Evolutionary conservation across 305 asterid species (phyloP).

Genomic region (Fraxinus baroniana): DNA sequence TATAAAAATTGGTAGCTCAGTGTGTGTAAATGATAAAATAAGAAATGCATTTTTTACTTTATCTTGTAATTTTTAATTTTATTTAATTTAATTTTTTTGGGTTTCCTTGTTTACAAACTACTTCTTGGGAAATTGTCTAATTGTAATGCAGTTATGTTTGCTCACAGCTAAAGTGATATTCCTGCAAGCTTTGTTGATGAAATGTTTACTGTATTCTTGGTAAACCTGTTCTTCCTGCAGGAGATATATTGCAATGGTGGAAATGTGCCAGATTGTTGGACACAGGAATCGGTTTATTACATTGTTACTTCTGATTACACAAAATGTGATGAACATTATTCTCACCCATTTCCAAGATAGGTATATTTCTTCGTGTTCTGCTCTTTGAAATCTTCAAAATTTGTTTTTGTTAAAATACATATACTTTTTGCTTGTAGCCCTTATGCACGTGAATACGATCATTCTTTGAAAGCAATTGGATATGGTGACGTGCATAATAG

Average conservation of each 20-base stretch:
- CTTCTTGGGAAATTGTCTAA: neutral
- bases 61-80: neutral
- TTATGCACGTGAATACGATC: conserved; percentile 30
- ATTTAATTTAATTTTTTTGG: neutral
- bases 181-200: neutral
- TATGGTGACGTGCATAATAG: conserved; percentile 35
- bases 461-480: conserved; percentile 36
- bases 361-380: conserved; percentile 30
- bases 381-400: conserved; percentile 15
- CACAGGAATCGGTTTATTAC: conserved; percentile 69
- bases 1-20: neutral
- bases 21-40: neutral
- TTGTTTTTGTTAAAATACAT: conserved; percentile 13
- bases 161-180: neutral
- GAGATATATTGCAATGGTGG: conserved; percentile 87
- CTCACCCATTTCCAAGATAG: conserved; percentile 85
- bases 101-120: neutral
- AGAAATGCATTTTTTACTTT: neutral
- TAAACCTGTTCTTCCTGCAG: conserved; percentile 31
- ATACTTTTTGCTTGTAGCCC: conserved; percentile 30
- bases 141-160: neutral
- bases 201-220: neutral
- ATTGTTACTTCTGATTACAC: conserved; percentile 70
- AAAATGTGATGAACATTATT: conserved; percentile 80
- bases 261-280: conserved; percentile 76